phyloP scores from a whole-genome alignment of 441 rosid species.

The Populus hybrid region DNA sequence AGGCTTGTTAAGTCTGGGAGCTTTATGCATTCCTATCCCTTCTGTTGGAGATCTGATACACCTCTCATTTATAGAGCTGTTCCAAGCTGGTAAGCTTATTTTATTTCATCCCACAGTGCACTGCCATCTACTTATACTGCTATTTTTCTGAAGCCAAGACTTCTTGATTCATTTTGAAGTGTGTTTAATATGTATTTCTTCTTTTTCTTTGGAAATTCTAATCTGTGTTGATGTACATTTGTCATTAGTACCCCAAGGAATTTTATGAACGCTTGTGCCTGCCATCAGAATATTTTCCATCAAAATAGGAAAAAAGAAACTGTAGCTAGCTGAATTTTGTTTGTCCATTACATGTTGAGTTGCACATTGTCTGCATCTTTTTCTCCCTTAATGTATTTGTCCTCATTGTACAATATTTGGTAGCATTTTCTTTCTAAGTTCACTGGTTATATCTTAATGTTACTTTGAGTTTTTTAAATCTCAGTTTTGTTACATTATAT shows the following conservation, averaged over 20 bases:
- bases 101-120: slow-evolving; percentile 2
- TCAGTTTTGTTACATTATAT: background rate
- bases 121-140: slow-evolving; percentile 1
- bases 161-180: background rate
- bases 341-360: background rate
- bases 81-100: slow-evolving; percentile 77
- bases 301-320: background rate
- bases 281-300: background rate
- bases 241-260: background rate
- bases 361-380: background rate
- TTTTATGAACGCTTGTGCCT: background rate
- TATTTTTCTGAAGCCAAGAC: background rate
- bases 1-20: slow-evolving; percentile 91
- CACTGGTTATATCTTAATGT: too few relatives aligned
- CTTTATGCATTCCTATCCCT: slow-evolving; percentile 81
- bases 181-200: background rate
- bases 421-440: background rate
- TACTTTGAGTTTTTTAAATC: background rate
- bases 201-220: background rate
- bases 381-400: background rate
- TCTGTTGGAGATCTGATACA: slow-evolving; percentile 97
- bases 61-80: slow-evolving; percentile 98
- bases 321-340: background rate
- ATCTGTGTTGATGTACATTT: background rate
- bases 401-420: background rate